These are phyloP conservation scores for Dactylonectria estremocensis DNA, from an alignment of 2,329 filamentous ascomycete genomes.

Conservation along the genomic window DNA sequence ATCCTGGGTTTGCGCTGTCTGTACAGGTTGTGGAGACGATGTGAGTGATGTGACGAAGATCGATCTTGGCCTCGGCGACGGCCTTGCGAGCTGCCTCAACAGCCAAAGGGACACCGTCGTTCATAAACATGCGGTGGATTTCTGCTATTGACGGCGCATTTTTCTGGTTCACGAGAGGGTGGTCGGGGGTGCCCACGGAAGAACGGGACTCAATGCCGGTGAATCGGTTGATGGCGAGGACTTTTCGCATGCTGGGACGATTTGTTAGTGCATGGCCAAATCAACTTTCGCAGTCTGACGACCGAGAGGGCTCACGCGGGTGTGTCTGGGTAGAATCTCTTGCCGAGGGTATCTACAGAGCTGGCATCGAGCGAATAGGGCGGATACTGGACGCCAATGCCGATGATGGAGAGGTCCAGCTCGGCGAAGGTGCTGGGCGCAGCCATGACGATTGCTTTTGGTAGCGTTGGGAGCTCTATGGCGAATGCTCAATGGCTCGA, in stretches of 20 bases:
- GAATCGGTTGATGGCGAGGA: conserved; percentile 74
- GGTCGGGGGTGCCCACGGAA: conserved; percentile 73
- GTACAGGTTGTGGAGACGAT: conserved; percentile 79
- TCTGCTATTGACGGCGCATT: conserved; percentile 67
- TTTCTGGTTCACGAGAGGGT: conserved; percentile 72
- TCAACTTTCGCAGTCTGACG: background rate
- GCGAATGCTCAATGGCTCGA: conserved; percentile 17
- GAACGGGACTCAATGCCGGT: conserved; percentile 76
- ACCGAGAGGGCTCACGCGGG: conserved; percentile 65
- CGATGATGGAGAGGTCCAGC: conserved; percentile 73
- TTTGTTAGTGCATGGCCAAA: conserved; percentile 13
- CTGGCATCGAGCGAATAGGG: conserved; percentile 66
- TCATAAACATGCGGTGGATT: conserved; percentile 69
- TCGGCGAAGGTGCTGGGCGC: conserved; percentile 61
- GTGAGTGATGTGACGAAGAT: conserved; percentile 72
- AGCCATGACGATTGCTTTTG: conserved; percentile 55
- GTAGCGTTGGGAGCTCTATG: conserved; percentile 27
- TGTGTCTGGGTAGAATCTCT: conserved; percentile 72
- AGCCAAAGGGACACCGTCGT: conserved; percentile 71
- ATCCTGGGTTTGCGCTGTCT: conserved; percentile 78
- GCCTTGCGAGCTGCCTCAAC: conserved; percentile 70
- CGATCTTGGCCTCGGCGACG: conserved; percentile 67
- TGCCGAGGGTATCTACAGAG: conserved; percentile 66
- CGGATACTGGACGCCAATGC: conserved; percentile 73
- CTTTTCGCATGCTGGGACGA: conserved; percentile 70